phyloP scores from a whole-genome alignment of 139 green algal genomes.

The Chloropicon primus region DNA sequence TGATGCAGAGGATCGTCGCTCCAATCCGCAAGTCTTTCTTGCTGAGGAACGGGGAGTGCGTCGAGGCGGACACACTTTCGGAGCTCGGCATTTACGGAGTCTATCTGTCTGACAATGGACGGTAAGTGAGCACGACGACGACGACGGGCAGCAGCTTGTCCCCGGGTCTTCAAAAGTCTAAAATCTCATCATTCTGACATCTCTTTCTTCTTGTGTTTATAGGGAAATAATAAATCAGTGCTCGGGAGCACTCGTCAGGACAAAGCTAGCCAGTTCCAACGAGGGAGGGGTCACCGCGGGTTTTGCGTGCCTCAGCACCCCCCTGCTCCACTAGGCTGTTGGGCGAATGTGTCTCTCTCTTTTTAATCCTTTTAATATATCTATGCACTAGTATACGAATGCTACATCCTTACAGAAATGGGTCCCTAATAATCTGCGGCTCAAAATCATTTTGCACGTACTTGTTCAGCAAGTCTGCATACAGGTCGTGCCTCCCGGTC shows the following conservation, averaged over 20 bases:
- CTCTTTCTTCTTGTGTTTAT: not conserved
- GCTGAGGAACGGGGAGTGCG: constrained; percentile 34
- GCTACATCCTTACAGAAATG: not conserved
- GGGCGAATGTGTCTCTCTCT: not conserved
- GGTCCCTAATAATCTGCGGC: constrained; percentile 66
- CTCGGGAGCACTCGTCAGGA: not conserved
- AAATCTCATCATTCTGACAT: not conserved
- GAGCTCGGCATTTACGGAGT: constrained; percentile 86
- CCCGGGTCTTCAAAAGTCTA: not conserved
- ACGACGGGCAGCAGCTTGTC: no score
- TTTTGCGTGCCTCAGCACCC: constrained; percentile 82
- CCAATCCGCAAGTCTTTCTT: constrained; percentile 24
- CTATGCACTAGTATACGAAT: no score
- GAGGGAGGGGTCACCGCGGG: constrained; percentile 90
- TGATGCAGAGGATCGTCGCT: constrained; percentile 93
- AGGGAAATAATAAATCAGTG: not conserved
- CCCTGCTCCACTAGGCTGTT: constrained; percentile 28
- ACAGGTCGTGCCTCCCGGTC: constrained; percentile 84
- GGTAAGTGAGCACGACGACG: not conserved
- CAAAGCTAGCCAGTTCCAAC: constrained; percentile 43
- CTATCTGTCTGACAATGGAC: constrained; percentile 9
- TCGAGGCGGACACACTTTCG: constrained; percentile 56
- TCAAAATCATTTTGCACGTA: constrained; percentile 56
- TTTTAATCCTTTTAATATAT: no score
- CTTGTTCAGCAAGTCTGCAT: constrained; percentile 54